Evolutionary conservation across 108 stramenopile genomes (phyloP).

Genomic region (Pseudonitzschia multistriata): DNA sequence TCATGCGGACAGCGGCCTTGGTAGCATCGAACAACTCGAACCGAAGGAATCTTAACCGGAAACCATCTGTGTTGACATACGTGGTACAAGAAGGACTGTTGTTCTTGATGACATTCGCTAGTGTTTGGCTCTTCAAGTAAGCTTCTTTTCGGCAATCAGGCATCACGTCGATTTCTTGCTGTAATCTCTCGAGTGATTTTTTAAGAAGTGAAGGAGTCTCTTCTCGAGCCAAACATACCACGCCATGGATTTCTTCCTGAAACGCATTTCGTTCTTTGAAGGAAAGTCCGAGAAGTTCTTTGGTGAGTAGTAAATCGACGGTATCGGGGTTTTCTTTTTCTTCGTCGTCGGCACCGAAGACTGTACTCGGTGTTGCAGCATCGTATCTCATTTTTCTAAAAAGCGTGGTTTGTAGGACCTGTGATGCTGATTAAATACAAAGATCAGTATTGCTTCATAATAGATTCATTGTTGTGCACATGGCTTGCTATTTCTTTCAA

Average conservation of each 20-base stretch:
- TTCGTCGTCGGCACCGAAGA: constrained; percentile 2
- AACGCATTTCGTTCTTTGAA: background rate
- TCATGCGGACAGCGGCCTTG: constrained; percentile 34
- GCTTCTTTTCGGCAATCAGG: background rate
- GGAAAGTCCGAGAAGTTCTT: background rate
- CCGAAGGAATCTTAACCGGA: constrained; percentile 45
- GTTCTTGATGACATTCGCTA: background rate
- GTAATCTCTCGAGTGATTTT: background rate
- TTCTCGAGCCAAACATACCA: background rate
- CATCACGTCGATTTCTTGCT: background rate
- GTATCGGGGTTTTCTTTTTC: constrained; percentile 1
- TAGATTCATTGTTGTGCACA: too few species aligned
- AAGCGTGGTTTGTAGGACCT: too few species aligned
- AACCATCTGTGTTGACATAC: constrained; percentile 26
- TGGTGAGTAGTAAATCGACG: background rate
- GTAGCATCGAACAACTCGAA: constrained; percentile 34
- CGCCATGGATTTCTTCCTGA: constrained; percentile 20
- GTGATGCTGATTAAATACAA: too few species aligned
- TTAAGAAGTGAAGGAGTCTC: background rate
- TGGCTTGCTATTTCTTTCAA: too few species aligned
- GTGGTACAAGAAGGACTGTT: background rate
- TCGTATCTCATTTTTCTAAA: too few species aligned
- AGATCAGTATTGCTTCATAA: too few species aligned
- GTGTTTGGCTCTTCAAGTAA: background rate
- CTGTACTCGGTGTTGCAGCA: too few species aligned